Percentiles rank a stretch among this genome's conserved stretches.
These are phyloP conservation scores for Suhomyces pyralidae DNA, from an alignment of 805 yeast genomes.

Conservation along the genomic window DNA sequence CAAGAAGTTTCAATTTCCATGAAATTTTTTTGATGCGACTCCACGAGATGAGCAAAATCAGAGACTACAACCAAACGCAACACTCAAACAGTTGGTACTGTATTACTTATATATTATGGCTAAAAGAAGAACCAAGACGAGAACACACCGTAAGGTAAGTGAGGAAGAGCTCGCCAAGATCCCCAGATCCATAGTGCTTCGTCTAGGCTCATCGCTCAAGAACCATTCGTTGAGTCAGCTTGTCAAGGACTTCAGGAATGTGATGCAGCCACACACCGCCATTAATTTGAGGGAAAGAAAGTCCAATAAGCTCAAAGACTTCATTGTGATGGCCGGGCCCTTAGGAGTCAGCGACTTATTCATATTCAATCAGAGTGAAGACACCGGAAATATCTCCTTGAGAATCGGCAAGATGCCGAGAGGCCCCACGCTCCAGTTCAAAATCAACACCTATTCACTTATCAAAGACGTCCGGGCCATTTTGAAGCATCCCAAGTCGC, in stretches of 20 bases:
- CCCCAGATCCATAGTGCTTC: conserved; percentile 92
- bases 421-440: conserved; percentile 91
- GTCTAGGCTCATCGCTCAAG: conserved; percentile 72
- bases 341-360: conserved; percentile 87
- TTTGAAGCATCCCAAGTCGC: conserved; percentile 75
- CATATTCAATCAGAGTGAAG: conserved; percentile 78
- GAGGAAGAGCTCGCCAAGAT: conserved; percentile 69
- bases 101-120: conserved; percentile 22
- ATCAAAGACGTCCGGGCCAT: conserved; percentile 73
- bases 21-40: neutral
- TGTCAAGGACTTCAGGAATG: conserved; percentile 79
- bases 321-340: conserved; percentile 98
- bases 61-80: neutral
- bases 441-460: conserved; percentile 71
- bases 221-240: conserved; percentile 82
- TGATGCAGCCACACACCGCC: conserved; percentile 98
- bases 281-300: conserved; percentile 82
- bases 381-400: conserved; percentile 74
- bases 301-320: conserved; percentile 83
- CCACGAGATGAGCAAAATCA: neutral
- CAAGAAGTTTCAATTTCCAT: neutral
- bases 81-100: neutral
- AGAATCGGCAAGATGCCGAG: conserved; percentile 85
- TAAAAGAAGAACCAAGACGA: conserved; percentile 58
- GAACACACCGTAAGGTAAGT: conserved; percentile 72